Evolutionary conservation across 2,329 filamentous ascomycete species (phyloP).

Genomic region (Diaporthe eres): DNA sequence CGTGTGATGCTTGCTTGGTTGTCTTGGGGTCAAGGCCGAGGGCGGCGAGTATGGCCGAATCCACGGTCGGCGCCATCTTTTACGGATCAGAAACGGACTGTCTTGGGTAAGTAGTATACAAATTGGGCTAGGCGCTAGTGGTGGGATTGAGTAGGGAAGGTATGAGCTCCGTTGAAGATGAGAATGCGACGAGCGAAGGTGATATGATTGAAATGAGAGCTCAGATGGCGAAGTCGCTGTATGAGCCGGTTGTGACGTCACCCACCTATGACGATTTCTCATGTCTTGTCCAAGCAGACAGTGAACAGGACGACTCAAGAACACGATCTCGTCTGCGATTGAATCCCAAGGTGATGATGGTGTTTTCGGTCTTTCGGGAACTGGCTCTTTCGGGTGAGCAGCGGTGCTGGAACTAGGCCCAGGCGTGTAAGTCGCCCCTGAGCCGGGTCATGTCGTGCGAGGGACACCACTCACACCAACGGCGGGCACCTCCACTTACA

Average conservation of each 20-base stretch:
- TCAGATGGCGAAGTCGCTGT: neutral
- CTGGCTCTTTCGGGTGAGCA: neutral
- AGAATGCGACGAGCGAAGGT: neutral
- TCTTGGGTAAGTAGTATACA: neutral
- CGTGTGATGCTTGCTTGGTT: conserved; percentile 71
- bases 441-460: neutral
- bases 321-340: neutral
- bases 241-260: conserved; percentile 34
- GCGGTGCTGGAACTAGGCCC: neutral
- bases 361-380: neutral
- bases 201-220: neutral
- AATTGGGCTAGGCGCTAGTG: neutral
- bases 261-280: neutral
- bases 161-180: neutral
- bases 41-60: conserved; percentile 73
- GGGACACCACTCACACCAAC: neutral
- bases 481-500: neutral
- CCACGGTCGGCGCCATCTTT: conserved; percentile 65
- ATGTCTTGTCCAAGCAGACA: neutral
- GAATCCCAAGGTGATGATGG: neutral
- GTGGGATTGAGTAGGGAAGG: neutral
- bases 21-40: conserved; percentile 69
- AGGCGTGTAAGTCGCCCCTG: neutral
- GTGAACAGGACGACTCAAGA: neutral
- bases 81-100: neutral